Base-by-base conservation (phyloP, 306 rosid species). In the Medicago truncatula region DNA sequence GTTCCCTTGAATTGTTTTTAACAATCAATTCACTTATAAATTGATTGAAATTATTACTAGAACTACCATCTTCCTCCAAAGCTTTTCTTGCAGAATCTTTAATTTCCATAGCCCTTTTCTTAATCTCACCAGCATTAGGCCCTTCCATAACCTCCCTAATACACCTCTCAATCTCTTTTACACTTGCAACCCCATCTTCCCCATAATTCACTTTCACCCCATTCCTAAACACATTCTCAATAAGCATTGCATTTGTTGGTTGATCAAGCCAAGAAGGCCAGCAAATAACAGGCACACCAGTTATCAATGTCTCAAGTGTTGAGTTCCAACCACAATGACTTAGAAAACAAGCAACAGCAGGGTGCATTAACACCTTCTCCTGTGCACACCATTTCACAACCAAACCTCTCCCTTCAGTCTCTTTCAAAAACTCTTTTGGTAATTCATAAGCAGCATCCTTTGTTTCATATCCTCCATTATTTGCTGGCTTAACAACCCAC, bases 321-420 rank as follows among this genome's bases (percentile, higher is more conserved):
- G 96, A 90, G 80, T 83, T 90, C 92, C 96, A 90, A 2, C 96
- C 96, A n/a, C 88, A 77, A 0, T 88, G 92, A n/a, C 87, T 87
- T 64, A 90, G 3, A 15, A 90, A 88, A 23, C 92, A 83, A 23
- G 80, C 96, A 53, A 90, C 76, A 0, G 96, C 81, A 10, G 74
- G 60, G 82, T 90, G 92, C 84, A 77, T 83, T 0, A 89, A 58
- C 34, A 89, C 93, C 18, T 81, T 89, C 80, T 85, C 90, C 43
- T 90, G 96, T 0, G 79, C 34, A 56, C 96, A 86, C 96, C 92
- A 90, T 2, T 65, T 77, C 23, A 88, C 90, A 41, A 86, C 78
- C 31, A 86, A 25, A 31, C 86, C 90, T 13, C 4, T 79, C 44
- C 67, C 90, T 63, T 52, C 66, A 0, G 77, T 83, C 28, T 83